A percentile compares a stretch with the other conserved stretches of the same genome.
Conservation (phyloP, 306 rosid species). For the Corylus avellana region DNA sequence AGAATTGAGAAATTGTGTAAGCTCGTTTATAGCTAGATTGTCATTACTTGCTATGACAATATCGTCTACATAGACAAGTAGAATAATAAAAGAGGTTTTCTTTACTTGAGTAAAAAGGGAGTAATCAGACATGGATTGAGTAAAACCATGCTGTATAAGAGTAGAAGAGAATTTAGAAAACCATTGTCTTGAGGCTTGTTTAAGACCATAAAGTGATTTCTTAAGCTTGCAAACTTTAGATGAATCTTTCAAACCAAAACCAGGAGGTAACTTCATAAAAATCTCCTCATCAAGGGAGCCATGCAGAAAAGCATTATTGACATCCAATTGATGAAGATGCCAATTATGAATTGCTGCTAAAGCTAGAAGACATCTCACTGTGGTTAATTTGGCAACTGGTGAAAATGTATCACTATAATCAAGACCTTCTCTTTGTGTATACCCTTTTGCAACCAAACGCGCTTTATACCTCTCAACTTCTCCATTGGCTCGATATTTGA, state of each 20-base stretch:
- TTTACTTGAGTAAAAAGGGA: neutral
- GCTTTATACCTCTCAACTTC: neutral
- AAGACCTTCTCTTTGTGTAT: too few relatives aligned
- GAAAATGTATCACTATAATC: too few relatives aligned
- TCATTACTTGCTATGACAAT: neutral
- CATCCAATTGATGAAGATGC: too few relatives aligned
- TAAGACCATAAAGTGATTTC: neutral
- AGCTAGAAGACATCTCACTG: too few relatives aligned
- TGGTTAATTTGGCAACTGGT: too few relatives aligned
- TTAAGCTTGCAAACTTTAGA: neutral
- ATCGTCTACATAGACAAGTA: too few relatives aligned
- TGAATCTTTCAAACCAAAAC: neutral
- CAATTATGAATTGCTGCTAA: too few relatives aligned
- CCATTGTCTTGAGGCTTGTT: too few relatives aligned
- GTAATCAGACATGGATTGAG: neutral
- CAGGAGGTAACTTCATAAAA: neutral
- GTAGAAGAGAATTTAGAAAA: neutral
- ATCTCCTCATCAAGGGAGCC: neutral
- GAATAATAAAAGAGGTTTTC: neutral
- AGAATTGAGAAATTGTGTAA: neutral
- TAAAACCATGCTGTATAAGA: neutral
- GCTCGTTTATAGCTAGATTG: rapidly evolving
- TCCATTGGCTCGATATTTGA: neutral
- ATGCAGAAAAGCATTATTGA: neutral
- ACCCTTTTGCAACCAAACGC: neutral